Evolutionary conservation across 2,329 filamentous ascomycete genomes (phyloP), one percentile per base, ranked within the genome.

Genomic region (Neophaeococcomyces aloes): DNA sequence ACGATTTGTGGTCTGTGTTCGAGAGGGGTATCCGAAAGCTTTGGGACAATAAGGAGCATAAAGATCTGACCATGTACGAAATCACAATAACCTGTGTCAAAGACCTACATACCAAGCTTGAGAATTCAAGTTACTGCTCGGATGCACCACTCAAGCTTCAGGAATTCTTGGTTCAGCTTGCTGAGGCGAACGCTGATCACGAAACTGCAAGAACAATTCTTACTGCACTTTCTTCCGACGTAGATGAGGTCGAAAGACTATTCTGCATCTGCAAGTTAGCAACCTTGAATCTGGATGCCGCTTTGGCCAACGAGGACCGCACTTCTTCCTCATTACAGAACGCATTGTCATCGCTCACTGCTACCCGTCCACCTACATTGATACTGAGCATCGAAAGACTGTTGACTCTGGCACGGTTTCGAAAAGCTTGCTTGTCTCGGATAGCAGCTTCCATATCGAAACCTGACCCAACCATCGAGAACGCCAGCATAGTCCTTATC

Each of bases 1-100:
- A 59, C 43, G 68, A 71, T 38, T 53, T 70, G 33, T 65, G 64
- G 53, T 60, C 64, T 34, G 67, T 66, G 23, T 57, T 71, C 39
- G 53, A 60, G 27, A 59, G 61, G 11, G 69, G 62, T 32, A 52
- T 69, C 18, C 60, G 57, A 3, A 19, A 35, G n/a, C n/a, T 35
- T 15, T 42, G 30, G 31, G 21, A 34, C 17, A n/a, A 29, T 15
- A 17, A 33, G 7, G 15, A 4, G 4, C 18, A 35, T n/a, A 13
- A 27, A 27, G 19, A 35, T n/a, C 3, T 15, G 15, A 29, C 2
- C 10, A 5, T n/a, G 13, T 42, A 42, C 19, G 23, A 29, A 8
- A 7, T 14, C 10, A 42, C 31, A 11, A 42, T 11, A 7, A 23
- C 4, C 3, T 8, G n/a, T 10, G 11, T 42, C 11, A 31, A 35